Base-by-base conservation (phyloP, 768 basidiomycete genomes). In the Cystobasidium onofrii region DNA sequence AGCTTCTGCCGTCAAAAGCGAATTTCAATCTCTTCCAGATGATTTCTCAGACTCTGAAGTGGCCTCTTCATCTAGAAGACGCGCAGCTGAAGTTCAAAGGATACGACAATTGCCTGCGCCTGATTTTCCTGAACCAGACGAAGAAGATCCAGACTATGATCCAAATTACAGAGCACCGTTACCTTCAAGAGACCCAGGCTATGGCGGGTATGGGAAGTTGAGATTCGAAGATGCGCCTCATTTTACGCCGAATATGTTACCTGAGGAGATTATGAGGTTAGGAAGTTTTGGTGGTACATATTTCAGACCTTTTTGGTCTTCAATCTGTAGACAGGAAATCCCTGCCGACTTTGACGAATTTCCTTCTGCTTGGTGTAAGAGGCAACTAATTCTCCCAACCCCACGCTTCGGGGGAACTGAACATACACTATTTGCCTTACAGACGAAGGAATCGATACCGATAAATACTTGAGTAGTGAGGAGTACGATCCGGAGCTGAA, bases 401-500 rank as follows among this genome's bases (percentile, higher is more conserved):
- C 31, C 3, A 20, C 31, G 7, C 4, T n/a, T 3, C 10, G 17
- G 23, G 20, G 13, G 7, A 7, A 7, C 65, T 50, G 44, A 67
- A 7, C 12, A 46, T 15, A 31, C 7, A 12, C 10, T 34, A 17
- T 36, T 64, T 64, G 25, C 10, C 10, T 13, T 39, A 10, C 50
- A 67, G 65, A 71, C 27, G 55, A 36, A n/a, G 69, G 33, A 2
- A 2, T 71, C 29, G 69, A 71, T 44, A 39, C 25, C 9, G 34
- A 60, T 12, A 71, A n/a, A 25, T 60, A 57, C 33, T 17, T 71
- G 7, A 71, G 27, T n/a, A 73, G 72, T 29, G 9, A 65, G 29
- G 72, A 73, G 1, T 76, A 76, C 71, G 50, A 67, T 41, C 73
- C 69, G 9, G 71, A 73, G 25, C 33, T 69, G 13, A 77, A 77